Evolutionary conservation across 495 filamentous ascomycete genomes (phyloP), one percentile per base, ranked within the genome.

Genomic region (Podospora bellae-mahoneyi): DNA sequence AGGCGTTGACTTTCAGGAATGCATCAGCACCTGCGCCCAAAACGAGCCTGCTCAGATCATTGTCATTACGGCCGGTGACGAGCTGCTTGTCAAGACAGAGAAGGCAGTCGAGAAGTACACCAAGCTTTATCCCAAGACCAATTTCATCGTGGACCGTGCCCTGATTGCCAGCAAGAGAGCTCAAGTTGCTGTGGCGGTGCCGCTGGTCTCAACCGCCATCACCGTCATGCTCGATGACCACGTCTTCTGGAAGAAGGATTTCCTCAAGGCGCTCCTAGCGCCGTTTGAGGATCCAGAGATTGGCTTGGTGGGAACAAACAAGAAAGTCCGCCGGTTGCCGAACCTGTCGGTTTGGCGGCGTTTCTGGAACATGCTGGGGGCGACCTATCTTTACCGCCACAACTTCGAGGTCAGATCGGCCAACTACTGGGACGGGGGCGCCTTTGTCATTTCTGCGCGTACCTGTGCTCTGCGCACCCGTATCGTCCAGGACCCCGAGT

Each of bases 341-440:
- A 72, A 73, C 26, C 72, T 66, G 6, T 67, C 66, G 10, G 70
- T 78, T 20, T 75, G 76, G 72, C 69, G 66, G 19, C 68, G 74
- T 32, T 74, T 84, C 71, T 83, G 78, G 76, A 86, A 87, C 72
- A 79, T 85, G 74, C 75, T 87, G n/a, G 83, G 81, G 3, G 76
- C 78, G 23, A 68, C 81, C 2, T 87, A 87, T 71, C 82, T 89
- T 7, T 80, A 82, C 66, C 82, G 85, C 0, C 84, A 85, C 70
- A 87, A 87, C 73, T 88, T 86, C 53, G 85, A 88, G 66, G 81
- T 84, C 60, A 79, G 82, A 5, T 80, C 85, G 2, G 82, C 81
- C 7, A 84, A 84, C 70, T 75, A 81, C 18, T 72, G 87, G 13
- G 85, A 88, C 68, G 85, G 85, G 16, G 86, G 86, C 13, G 82